Evolutionary conservation across 2,329 filamentous ascomycete genomes (phyloP).

Genomic region (Epichloe elymi): DNA sequence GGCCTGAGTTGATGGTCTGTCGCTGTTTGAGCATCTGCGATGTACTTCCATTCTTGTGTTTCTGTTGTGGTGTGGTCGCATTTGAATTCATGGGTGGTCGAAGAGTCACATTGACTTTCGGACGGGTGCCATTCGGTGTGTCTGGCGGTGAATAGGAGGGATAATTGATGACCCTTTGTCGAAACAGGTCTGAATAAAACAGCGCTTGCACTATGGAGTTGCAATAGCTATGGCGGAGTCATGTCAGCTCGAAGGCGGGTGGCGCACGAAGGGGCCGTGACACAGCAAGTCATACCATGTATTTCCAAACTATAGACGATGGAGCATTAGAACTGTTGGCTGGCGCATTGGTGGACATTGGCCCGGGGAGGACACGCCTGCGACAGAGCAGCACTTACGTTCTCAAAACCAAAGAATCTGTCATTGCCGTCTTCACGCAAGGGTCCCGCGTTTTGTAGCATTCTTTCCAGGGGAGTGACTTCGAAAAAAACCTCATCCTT

Average conservation of each 20-base stretch:
- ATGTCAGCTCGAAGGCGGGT: neutral
- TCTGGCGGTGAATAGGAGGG: slow-evolving; percentile 60
- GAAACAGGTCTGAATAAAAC: slow-evolving; percentile 89
- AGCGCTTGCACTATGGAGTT: slow-evolving; percentile 97
- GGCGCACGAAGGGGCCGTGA: neutral
- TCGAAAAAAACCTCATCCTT: slow-evolving; percentile 47
- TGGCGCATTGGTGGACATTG: neutral
- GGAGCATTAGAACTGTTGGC: neutral
- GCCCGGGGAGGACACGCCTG: neutral
- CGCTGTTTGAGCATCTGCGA: slow-evolving; percentile 45
- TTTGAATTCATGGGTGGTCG: slow-evolving; percentile 40
- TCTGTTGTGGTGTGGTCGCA: slow-evolving; percentile 25
- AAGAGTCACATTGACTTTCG: slow-evolving; percentile 48
- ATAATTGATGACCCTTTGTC: slow-evolving; percentile 87
- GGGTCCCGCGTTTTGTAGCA: slow-evolving; percentile 70
- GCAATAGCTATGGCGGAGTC: slow-evolving; percentile 57
- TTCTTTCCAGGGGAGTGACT: slow-evolving; percentile 52
- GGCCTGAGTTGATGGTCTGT: slow-evolving; percentile 39
- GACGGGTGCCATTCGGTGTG: slow-evolving; percentile 45
- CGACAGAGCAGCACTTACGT: slow-evolving; percentile 47
- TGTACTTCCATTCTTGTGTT: slow-evolving; percentile 39
- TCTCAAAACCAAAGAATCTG: slow-evolving; percentile 97
- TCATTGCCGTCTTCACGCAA: slow-evolving; percentile 81
- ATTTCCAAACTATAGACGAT: slow-evolving; percentile 66
- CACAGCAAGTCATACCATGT: slow-evolving; percentile 56